These are phyloP conservation scores for Pittosporum tobira DNA, from an alignment of 129 eudicot species.

Conservation along the genomic window DNA sequence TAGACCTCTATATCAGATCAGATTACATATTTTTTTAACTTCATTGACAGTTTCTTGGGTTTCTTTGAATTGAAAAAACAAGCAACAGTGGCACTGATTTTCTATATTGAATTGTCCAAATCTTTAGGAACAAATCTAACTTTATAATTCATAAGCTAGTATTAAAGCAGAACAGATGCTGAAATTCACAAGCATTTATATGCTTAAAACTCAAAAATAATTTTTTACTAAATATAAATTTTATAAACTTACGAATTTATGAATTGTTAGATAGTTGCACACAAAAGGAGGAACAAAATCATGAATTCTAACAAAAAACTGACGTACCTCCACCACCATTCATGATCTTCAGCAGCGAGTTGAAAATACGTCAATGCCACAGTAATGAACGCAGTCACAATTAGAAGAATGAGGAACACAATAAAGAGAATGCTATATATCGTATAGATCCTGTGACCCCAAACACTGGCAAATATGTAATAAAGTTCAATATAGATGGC, in stretches of 20 bases:
- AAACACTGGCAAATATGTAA: slow-evolving; percentile 26
- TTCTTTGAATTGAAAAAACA: neutral
- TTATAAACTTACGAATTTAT: too few relatives aligned
- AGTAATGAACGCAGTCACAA: slow-evolving; percentile 19
- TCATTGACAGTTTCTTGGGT: neutral
- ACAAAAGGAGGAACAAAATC: neutral
- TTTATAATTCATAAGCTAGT: too few relatives aligned
- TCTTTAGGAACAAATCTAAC: too few relatives aligned
- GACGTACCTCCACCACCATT: slow-evolving; percentile 21
- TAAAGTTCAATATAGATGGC: slow-evolving; percentile 26
- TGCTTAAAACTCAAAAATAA: too few relatives aligned
- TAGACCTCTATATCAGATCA: neutral
- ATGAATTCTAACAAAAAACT: neutral
- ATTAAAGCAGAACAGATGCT: too few relatives aligned
- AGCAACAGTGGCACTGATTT: neutral
- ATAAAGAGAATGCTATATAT: slow-evolving; percentile 18
- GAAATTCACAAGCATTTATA: too few relatives aligned
- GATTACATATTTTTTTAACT: neutral
- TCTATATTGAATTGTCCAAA: too few relatives aligned
- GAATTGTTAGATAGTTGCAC: slow-evolving; percentile 2
- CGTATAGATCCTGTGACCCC: slow-evolving; percentile 29
- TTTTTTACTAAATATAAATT: too few relatives aligned
- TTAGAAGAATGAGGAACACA: slow-evolving; percentile 15
- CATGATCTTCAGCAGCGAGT: slow-evolving; percentile 26
- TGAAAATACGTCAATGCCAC: slow-evolving; percentile 19